phyloP scores from a whole-genome alignment of 352 stramenopile genomes.

The Peronospora belbahrii region DNA sequence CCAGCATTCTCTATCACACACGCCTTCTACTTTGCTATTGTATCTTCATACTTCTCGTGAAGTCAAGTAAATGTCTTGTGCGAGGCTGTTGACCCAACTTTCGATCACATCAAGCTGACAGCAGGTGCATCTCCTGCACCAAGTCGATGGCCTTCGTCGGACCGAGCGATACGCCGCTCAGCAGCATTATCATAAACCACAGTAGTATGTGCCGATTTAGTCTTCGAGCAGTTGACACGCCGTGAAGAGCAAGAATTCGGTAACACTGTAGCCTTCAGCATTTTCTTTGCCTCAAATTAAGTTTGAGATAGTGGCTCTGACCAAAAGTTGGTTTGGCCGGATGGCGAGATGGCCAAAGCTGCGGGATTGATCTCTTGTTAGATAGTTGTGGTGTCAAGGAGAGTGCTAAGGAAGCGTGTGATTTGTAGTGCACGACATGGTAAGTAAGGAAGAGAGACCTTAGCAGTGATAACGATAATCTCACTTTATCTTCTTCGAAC shows the following conservation, averaged over 20 bases:
- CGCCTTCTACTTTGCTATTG: neutral
- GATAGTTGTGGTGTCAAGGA: too few species aligned
- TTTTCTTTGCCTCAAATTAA: conserved; percentile 41
- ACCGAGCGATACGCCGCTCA: conserved; percentile 14
- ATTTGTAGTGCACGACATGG: too few species aligned
- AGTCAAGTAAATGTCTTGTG: conserved; percentile 46
- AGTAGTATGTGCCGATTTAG: conserved; percentile 37
- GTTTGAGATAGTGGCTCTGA: conserved; percentile 65
- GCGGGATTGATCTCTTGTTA: too few species aligned
- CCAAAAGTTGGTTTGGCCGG: too few species aligned
- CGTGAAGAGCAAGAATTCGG: conserved; percentile 34
- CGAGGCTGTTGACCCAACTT: conserved; percentile 54
- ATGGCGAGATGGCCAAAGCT: too few species aligned
- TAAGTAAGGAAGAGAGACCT: too few species aligned
- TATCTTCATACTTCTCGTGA: conserved; percentile 16
- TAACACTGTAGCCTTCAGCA: conserved; percentile 35
- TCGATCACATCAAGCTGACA: conserved; percentile 43
- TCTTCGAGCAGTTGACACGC: conserved; percentile 42
- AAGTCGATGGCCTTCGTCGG: conserved; percentile 30
- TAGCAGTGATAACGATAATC: too few species aligned
- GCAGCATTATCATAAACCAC: conserved; percentile 36
- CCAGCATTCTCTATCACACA: neutral
- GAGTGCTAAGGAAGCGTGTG: too few species aligned
- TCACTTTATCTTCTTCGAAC: too few species aligned
- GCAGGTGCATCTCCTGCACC: conserved; percentile 32